Base-by-base conservation (phyloP, 2,329 filamentous ascomycete genomes). In the Fusarium papillatum region DNA sequence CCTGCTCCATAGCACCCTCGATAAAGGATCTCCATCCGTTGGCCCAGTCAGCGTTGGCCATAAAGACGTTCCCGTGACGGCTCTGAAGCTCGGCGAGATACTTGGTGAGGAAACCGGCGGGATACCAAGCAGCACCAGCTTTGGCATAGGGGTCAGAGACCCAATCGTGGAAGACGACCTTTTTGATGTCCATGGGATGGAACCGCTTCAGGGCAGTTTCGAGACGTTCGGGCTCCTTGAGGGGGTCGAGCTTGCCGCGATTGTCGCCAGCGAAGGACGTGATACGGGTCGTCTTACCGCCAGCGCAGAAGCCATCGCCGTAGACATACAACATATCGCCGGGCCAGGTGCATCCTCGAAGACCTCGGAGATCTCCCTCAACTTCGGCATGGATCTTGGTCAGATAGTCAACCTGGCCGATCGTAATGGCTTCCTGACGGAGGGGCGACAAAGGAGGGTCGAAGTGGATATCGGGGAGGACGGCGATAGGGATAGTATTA, bases 1-100 rank as follows among this genome's bases (percentile, higher is more conserved):
- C 76, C 34, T 77, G 79, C 63, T 82, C 80, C 22, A 82, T 73
- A 1, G 81, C 81, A 19, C 81, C 81, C 19, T 82, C 80, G 26
- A 82, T 81, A 24, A 77, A 79, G 0, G 71, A 76, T 57, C 78
- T 57, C 80, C 80, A 82, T 2, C 81, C 80, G 38, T 73, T 64
- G 13, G 81, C 78, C 80, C 79, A 81, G 38, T 81, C 81, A 0
- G 76, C 74, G 14, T 63, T 79, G 4, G 81, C 81, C 55, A 82
- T 75, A 26, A 77, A 38, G 11, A 82, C 63, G 36, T 79, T 78
- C 0, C 80, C 80, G 43, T 80, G 78, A 0, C 69, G 71, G 6
- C 64, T 78, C 57, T 81, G 80, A 0, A 82, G 72, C 50, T 77
- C 79, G 5, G 67, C 69, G 2, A 77, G 75, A 43, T 80, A 81